phyloP scores from a whole-genome alignment of 805 yeast genomes.

The Saccharomyces mikatae region DNA sequence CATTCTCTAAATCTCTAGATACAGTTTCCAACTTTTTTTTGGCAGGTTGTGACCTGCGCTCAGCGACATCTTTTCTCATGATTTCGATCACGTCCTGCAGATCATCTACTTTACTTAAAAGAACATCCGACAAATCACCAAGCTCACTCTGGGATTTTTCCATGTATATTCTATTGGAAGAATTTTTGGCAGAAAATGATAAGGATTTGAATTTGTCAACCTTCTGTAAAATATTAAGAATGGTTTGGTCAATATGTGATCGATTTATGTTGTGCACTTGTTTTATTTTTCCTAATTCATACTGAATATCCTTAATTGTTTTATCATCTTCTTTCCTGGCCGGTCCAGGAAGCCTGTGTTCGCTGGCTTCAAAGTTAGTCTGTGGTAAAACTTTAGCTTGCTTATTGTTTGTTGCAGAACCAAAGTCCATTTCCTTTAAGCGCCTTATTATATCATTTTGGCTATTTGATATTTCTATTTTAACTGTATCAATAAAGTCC shows the following conservation, averaged over 20 bases:
- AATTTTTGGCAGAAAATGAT: conserved; percentile 31
- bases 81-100: conserved; percentile 88
- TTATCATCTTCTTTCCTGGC: not conserved
- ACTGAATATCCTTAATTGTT: conserved; percentile 39
- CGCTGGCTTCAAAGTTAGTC: not conserved
- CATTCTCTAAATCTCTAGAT: conserved; percentile 52
- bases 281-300: conserved; percentile 51
- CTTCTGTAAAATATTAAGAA: conserved; percentile 38
- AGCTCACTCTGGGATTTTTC: conserved; percentile 64
- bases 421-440: not conserved
- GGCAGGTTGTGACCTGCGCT: conserved; percentile 77
- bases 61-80: conserved; percentile 82
- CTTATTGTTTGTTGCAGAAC: not conserved
- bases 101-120: conserved; percentile 79
- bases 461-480: not conserved
- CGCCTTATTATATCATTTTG: conserved; percentile 2
- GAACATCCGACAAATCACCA: conserved; percentile 64
- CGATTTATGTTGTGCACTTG: conserved; percentile 46
- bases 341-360: not conserved
- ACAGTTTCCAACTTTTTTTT: conserved; percentile 64
- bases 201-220: conserved; percentile 45
- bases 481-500: not conserved
- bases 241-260: conserved; percentile 34
- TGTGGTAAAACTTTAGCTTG: not conserved
- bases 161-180: conserved; percentile 50